A percentile compares a stretch with the other conserved stretches of the same genome.
phyloP scores from a whole-genome alignment of 2,329 filamentous ascomycete genomes.

The Fusarium metavorans region DNA sequence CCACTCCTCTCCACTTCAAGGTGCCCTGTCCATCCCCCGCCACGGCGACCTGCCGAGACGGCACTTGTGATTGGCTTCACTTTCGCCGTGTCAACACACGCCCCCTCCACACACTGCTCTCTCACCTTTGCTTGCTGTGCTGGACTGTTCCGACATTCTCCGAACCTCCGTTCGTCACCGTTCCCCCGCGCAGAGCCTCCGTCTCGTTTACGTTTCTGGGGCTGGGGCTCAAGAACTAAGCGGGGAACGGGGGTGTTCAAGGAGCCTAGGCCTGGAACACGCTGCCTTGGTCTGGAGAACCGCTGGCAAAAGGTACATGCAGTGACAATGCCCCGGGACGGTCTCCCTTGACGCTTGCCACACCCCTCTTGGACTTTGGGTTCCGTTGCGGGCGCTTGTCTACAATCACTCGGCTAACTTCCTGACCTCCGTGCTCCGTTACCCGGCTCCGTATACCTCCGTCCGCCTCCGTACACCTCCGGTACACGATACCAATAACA shows the following conservation, averaged over 20 bases:
- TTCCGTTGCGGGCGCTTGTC: conserved; percentile 40
- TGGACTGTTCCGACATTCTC: conserved; percentile 36
- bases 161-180: conserved; percentile 38
- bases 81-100: conserved; percentile 24
- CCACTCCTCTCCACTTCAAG: conserved; percentile 26
- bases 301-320: conserved; percentile 5
- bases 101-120: conserved; percentile 13
- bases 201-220: conserved; percentile 42
- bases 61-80: conserved; percentile 25
- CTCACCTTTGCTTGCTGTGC: conserved; percentile 23
- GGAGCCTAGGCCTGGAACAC: conserved; percentile 17
- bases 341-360: conserved; percentile 10
- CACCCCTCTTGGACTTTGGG: conserved; percentile 12
- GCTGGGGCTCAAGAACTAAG: conserved; percentile 36
- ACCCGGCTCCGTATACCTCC: conserved; percentile 31
- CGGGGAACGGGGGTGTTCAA: conserved; percentile 32
- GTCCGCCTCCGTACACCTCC: conserved; percentile 32
- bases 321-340: conserved; percentile 3
- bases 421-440: conserved; percentile 40
- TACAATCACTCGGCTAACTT: conserved; percentile 43
- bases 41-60: not conserved
- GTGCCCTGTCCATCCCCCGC: not conserved
- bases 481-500: conserved; percentile 23
- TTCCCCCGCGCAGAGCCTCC: conserved; percentile 39
- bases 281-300: conserved; percentile 8